phyloP scores from a whole-genome alignment of 2,329 filamentous ascomycete species.

The Lizonia empirigonia region DNA sequence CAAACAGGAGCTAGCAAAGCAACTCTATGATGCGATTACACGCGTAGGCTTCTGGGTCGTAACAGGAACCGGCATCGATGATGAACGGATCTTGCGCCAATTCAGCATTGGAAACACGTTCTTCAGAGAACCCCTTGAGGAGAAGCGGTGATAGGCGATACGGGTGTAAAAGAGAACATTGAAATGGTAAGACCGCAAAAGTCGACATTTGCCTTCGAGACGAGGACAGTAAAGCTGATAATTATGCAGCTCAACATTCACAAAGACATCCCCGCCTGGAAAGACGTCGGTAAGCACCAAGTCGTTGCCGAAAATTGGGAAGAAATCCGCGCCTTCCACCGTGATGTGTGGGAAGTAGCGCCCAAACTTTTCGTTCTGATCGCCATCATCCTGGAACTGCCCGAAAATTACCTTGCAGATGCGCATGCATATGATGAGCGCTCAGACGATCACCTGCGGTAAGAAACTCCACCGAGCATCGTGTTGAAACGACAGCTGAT shows the following conservation, averaged over 20 bases:
- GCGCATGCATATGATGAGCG: slow-evolving; percentile 23
- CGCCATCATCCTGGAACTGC: slow-evolving; percentile 24
- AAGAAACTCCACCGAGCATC: neutral
- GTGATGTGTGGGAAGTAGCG: slow-evolving; percentile 38
- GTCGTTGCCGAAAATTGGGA: slow-evolving; percentile 20
- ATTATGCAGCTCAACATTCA: slow-evolving; percentile 23
- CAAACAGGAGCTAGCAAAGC: slow-evolving; percentile 23
- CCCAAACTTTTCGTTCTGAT: slow-evolving; percentile 55
- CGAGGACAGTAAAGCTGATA: neutral
- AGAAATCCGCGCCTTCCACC: slow-evolving; percentile 25
- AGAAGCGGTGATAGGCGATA: slow-evolving; percentile 45
- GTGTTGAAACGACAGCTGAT: neutral
- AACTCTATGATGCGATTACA: slow-evolving; percentile 26
- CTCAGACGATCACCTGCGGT: slow-evolving; percentile 24
- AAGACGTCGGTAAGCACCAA: slow-evolving; percentile 12
- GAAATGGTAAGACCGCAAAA: slow-evolving; percentile 33
- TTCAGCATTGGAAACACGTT: slow-evolving; percentile 26
- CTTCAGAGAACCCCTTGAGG: slow-evolving; percentile 22
- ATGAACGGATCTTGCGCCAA: slow-evolving; percentile 21
- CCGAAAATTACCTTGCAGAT: slow-evolving; percentile 24
- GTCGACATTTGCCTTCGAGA: neutral
- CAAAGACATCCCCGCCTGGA: slow-evolving; percentile 21
- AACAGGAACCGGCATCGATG: slow-evolving; percentile 25
- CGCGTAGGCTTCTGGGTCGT: slow-evolving; percentile 31
- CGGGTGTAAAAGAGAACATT: slow-evolving; percentile 47